Base-by-base conservation (phyloP, 2,329 filamentous ascomycete genomes). In the Tolypocladium endophyticum region DNA sequence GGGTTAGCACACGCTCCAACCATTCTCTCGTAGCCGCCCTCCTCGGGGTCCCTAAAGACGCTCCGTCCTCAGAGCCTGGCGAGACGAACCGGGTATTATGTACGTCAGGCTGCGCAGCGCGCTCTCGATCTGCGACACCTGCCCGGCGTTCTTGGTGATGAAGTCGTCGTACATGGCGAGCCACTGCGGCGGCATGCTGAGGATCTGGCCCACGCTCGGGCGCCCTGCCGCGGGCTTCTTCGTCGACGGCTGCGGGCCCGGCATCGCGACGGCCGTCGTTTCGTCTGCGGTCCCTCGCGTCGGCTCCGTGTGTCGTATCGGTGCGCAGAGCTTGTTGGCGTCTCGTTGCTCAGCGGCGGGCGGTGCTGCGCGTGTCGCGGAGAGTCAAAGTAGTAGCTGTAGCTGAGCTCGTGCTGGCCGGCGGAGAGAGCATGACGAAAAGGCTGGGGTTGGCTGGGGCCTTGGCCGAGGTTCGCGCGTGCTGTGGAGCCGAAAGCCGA, bases 111-210 rank as follows among this genome's bases (percentile, higher is more conserved):
- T 96, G 45, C 94, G 86, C 70, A 99, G 78, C 18, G 92, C 91
- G 63, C 90, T 95, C 78, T 99, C 94, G 64, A 99, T 93, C 77
- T 96, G 92, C 56, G 91, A 90, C 58, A 99, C 92, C 61, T 95
- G 91, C 69, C 91, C 88, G 62, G 92, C 87, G 73, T 99, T 99
- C 77, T 93, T 94, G 63, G 90, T 89, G 77, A 99, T 93, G 76
- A 97, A 97, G 64, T 94, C 87, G 69, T 87, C 86, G 74, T 96
- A 96, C 76, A 86, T 82, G 64, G 81, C 76, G 58, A 90, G 77
- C 85, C 84, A 89, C 73, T 80, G 80, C 33, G 86, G 81, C 56
- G 87, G 85, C 67, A 86, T 73, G 50, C 83, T 79, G 55, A 87
- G 75, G 62, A 82, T 67, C 55, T 69, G 68, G 39, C 68, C 68